Conservation (phyloP, 352 stramenopile genomes). For the Pythium sp. region DNA sequence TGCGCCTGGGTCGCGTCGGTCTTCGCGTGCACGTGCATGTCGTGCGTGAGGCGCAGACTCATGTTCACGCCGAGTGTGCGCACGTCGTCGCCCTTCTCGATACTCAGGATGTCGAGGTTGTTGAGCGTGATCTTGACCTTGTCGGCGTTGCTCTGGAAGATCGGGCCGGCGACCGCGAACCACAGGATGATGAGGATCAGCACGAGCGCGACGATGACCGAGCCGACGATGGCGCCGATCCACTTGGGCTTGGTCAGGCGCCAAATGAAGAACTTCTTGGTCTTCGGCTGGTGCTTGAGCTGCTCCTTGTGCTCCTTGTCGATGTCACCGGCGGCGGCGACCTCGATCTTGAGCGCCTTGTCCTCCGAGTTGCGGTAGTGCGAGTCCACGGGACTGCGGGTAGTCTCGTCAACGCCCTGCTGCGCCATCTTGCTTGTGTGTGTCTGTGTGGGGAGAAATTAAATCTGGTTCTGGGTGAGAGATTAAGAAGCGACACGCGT, state of each 20-base stretch:
- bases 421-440: slow-evolving; percentile 5
- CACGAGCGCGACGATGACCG: slow-evolving; percentile 34
- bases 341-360: slow-evolving; percentile 24
- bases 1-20: slow-evolving; percentile 53
- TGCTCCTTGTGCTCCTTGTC: slow-evolving; percentile 35
- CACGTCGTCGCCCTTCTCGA: slow-evolving; percentile 26
- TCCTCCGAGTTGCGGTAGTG: slow-evolving; percentile 14
- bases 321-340: slow-evolving; percentile 25
- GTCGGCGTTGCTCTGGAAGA: slow-evolving; percentile 66
- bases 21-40: slow-evolving; percentile 32
- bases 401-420: neutral
- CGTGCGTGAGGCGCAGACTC: slow-evolving; percentile 50
- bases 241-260: slow-evolving; percentile 52
- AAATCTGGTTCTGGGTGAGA: neutral
- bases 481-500: neutral
- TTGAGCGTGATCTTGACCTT: slow-evolving; percentile 56
- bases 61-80: slow-evolving; percentile 45
- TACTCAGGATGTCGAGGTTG: slow-evolving; percentile 57
- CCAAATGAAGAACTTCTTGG: slow-evolving; percentile 49
- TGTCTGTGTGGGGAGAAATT: neutral
- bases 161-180: slow-evolving; percentile 46
- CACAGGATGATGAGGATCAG: slow-evolving; percentile 65
- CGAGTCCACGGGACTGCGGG: slow-evolving; percentile 5
- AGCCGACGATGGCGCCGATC: slow-evolving; percentile 35
- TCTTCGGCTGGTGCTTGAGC: slow-evolving; percentile 3